phyloP scores from a whole-genome alignment of 2,329 filamentous ascomycete genomes.

The Microthyrium microscopicum region DNA sequence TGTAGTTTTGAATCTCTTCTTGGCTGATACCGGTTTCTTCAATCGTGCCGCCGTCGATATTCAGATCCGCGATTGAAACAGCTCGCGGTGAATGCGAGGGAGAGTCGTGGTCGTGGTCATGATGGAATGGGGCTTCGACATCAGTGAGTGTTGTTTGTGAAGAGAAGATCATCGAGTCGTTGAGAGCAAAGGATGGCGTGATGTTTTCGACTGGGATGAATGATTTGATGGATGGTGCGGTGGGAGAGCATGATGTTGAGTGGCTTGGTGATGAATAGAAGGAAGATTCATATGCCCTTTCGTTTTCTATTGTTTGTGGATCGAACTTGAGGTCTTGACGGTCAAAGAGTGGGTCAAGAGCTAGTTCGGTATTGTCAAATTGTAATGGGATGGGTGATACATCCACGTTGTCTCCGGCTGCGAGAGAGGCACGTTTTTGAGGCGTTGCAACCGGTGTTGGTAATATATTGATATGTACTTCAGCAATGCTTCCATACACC shows the following conservation, averaged over 20 bases:
- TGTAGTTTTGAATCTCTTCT: slow-evolving; percentile 47
- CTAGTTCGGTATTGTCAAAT: slow-evolving; percentile 18
- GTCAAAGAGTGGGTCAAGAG: slow-evolving; percentile 14
- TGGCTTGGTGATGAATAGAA: slow-evolving; percentile 30
- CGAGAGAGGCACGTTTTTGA: slow-evolving; percentile 18
- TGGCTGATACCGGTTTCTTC: slow-evolving; percentile 70
- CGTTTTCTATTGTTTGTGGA: no score
- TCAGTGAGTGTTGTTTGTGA: slow-evolving; percentile 10
- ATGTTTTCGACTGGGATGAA: slow-evolving; percentile 1
- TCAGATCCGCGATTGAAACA: slow-evolving; percentile 31
- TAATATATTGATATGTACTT: slow-evolving; percentile 30
- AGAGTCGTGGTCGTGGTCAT: slow-evolving; percentile 12
- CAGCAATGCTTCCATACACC: slow-evolving; percentile 24
- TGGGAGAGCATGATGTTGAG: slow-evolving; percentile 21
- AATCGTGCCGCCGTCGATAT: slow-evolving; percentile 40
- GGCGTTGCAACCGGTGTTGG: slow-evolving; percentile 37
- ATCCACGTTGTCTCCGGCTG: slow-evolving; percentile 27
- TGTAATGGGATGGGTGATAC: slow-evolving; percentile 35
- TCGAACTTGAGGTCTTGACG: slow-evolving; percentile 5
- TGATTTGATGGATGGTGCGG: slow-evolving; percentile 18
- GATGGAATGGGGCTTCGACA: slow-evolving; percentile 13
- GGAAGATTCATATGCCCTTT: slow-evolving; percentile 18
- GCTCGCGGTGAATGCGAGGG: slow-evolving; percentile 23
- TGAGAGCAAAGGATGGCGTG: slow-evolving; percentile 12
- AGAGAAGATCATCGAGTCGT: slow-evolving; percentile 4